These are phyloP conservation scores for Phytophthora pisi DNA, from an alignment of 352 stramenopile genomes.

Conservation along the genomic window DNA sequence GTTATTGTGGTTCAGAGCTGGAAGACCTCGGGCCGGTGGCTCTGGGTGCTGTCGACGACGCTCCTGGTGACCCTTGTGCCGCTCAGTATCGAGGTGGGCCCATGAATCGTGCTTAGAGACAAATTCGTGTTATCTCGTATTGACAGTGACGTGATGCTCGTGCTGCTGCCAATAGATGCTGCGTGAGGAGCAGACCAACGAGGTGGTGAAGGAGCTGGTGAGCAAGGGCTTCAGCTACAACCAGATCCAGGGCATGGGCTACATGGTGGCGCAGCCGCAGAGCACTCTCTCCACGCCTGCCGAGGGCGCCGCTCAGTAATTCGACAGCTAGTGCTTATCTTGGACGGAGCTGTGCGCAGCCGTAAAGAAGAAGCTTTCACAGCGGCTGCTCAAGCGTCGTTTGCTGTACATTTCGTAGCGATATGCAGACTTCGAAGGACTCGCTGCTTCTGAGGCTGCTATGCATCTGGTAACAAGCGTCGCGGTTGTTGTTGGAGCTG, in stretches of 20 bases:
- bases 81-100: slow-evolving; percentile 70
- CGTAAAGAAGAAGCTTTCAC: slow-evolving; percentile 4
- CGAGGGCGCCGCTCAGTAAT: slow-evolving; percentile 55
- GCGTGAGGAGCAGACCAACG: slow-evolving; percentile 85
- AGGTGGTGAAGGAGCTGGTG: slow-evolving; percentile 82
- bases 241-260: slow-evolving; percentile 88
- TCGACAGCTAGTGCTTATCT: slow-evolving; percentile 15
- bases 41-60: slow-evolving; percentile 85
- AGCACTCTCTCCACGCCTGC: slow-evolving; percentile 60
- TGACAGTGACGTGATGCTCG: too few relatives aligned
- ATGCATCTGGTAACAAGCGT: slow-evolving; percentile 20
- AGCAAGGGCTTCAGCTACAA: slow-evolving; percentile 84
- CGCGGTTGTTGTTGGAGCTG: slow-evolving; percentile 10
- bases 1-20: slow-evolving; percentile 44
- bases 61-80: slow-evolving; percentile 86
- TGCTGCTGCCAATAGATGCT: slow-evolving; percentile 48
- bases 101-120: too few relatives aligned
- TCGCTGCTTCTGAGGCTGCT: slow-evolving; percentile 7
- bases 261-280: slow-evolving; percentile 69
- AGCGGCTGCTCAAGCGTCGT: slow-evolving; percentile 1
- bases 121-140: too few relatives aligned
- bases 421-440: slow-evolving; percentile 12
- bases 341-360: slow-evolving; percentile 2
- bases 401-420: slow-evolving; percentile 31
- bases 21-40: slow-evolving; percentile 65